Percentiles rank a stretch among this genome's conserved stretches.
These are phyloP conservation scores for Saururus chinensis DNA, from an alignment of 164 flowering plant genomes.

Conservation along the genomic window DNA sequence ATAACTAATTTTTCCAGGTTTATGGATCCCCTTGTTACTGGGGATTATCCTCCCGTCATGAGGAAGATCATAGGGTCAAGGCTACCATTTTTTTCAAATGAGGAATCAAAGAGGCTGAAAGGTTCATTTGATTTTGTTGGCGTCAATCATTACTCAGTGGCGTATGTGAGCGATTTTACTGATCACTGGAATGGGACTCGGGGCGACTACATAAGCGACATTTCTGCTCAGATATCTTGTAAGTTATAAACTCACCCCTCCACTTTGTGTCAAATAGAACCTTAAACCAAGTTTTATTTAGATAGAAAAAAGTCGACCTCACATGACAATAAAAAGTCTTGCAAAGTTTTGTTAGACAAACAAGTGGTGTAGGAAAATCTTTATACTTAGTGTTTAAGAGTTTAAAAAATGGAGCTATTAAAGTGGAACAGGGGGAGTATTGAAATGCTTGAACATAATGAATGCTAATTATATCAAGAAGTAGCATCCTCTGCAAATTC, in stretches of 20 bases:
- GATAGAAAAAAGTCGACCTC: too few relatives aligned
- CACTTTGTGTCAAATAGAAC: too few relatives aligned
- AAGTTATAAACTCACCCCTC: not conserved
- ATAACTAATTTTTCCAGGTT: conserved; percentile 2
- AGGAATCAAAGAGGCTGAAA: conserved; percentile 6
- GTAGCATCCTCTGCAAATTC: too few relatives aligned
- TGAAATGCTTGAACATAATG: too few relatives aligned
- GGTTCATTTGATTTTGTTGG: conserved; percentile 14
- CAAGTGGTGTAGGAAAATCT: too few relatives aligned
- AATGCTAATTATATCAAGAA: too few relatives aligned
- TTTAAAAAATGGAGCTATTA: too few relatives aligned
- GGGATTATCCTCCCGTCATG: conserved; percentile 13
- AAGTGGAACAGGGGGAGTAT: too few relatives aligned
- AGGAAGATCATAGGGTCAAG: conserved; percentile 12
- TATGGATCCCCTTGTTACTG: conserved; percentile 10
- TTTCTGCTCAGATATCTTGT: conserved; percentile 6
- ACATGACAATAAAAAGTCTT: too few relatives aligned
- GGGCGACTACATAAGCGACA: conserved; percentile 6
- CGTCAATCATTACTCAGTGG: conserved; percentile 8
- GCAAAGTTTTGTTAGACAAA: too few relatives aligned
- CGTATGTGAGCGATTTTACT: conserved; percentile 3
- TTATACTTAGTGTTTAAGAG: too few relatives aligned
- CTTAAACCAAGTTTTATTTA: too few relatives aligned
- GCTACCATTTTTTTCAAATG: conserved; percentile 5
- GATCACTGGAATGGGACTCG: not conserved